These are phyloP conservation scores for Cytospora leucostoma DNA, from an alignment of 2,329 filamentous ascomycete species.

Conservation along the genomic window DNA sequence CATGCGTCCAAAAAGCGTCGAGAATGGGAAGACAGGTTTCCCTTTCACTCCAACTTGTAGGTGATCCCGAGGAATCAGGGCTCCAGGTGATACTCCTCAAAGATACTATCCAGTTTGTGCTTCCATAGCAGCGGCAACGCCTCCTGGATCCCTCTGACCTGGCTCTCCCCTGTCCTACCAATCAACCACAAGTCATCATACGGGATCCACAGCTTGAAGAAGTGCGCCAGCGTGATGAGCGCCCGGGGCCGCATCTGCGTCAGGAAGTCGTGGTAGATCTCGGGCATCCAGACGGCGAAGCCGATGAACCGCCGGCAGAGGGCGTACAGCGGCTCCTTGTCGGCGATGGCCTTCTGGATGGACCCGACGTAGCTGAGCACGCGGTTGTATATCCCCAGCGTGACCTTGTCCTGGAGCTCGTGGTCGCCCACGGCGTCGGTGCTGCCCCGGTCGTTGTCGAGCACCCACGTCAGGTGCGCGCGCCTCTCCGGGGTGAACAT, in stretches of 20 bases:
- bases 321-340: constrained; percentile 35
- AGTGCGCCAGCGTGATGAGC: constrained; percentile 42
- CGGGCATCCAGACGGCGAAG: constrained; percentile 40
- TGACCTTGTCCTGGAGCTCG: constrained; percentile 37
- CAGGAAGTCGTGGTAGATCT: constrained; percentile 38
- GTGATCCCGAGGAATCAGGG: neutral
- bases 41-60: neutral
- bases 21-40: neutral
- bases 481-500: constrained; percentile 37
- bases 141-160: constrained; percentile 41
- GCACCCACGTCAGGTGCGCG: constrained; percentile 37
- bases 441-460: constrained; percentile 35
- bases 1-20: neutral
- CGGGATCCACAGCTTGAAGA: constrained; percentile 42
- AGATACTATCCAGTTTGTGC: constrained; percentile 39
- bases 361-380: constrained; percentile 41
- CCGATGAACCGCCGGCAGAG: constrained; percentile 40
- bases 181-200: constrained; percentile 41
- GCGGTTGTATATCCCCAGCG: constrained; percentile 35
- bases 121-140: constrained; percentile 39
- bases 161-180: constrained; percentile 39
- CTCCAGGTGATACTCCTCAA: constrained; percentile 34
- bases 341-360: constrained; percentile 35
- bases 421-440: constrained; percentile 33
- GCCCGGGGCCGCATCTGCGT: constrained; percentile 40